These are phyloP conservation scores for Turritis glabra DNA, from an alignment of 345 rosid species.

Conservation along the genomic window DNA sequence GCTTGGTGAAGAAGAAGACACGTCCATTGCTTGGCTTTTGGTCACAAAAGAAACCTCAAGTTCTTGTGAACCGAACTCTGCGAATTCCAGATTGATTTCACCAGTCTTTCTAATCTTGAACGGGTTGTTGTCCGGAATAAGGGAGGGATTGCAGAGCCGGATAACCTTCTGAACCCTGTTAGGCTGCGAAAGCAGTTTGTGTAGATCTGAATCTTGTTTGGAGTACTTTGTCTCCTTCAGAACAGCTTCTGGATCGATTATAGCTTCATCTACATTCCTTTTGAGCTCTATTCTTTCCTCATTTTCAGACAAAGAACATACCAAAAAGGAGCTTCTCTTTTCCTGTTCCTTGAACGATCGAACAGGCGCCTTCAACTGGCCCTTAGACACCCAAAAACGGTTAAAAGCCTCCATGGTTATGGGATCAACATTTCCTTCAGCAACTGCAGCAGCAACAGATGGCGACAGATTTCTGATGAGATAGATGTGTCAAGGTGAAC, in stretches of 20 bases:
- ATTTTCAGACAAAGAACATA: slow-evolving; percentile 35
- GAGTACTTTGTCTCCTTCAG: slow-evolving; percentile 41
- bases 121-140: slow-evolving; percentile 61
- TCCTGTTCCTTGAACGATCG: slow-evolving; percentile 35
- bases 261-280: slow-evolving; percentile 29
- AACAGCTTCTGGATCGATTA: slow-evolving; percentile 27
- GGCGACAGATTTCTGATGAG: slow-evolving; percentile 65
- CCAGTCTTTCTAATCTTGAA: slow-evolving; percentile 53
- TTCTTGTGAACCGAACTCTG: slow-evolving; percentile 17
- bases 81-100: slow-evolving; percentile 25
- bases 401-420: slow-evolving; percentile 67
- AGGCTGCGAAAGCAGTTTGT: slow-evolving; percentile 46
- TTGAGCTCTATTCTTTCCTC: slow-evolving; percentile 35
- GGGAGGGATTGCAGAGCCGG: slow-evolving; percentile 24
- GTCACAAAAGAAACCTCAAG: slow-evolving; percentile 31
- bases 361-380: slow-evolving; percentile 22
- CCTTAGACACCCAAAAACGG: slow-evolving; percentile 33
- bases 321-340: slow-evolving; percentile 35
- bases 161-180: slow-evolving; percentile 8
- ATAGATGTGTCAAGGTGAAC: slow-evolving; percentile 29
- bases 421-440: slow-evolving; percentile 75
- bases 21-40: slow-evolving; percentile 33
- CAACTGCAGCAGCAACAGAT: slow-evolving; percentile 73
- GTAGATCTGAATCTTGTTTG: slow-evolving; percentile 51
- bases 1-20: slow-evolving; percentile 7